A percentile compares a stretch with the other conserved stretches of the same genome.
phyloP scores from a whole-genome alignment of 2,329 filamentous ascomycete species.

The Diaporthe sp. region DNA sequence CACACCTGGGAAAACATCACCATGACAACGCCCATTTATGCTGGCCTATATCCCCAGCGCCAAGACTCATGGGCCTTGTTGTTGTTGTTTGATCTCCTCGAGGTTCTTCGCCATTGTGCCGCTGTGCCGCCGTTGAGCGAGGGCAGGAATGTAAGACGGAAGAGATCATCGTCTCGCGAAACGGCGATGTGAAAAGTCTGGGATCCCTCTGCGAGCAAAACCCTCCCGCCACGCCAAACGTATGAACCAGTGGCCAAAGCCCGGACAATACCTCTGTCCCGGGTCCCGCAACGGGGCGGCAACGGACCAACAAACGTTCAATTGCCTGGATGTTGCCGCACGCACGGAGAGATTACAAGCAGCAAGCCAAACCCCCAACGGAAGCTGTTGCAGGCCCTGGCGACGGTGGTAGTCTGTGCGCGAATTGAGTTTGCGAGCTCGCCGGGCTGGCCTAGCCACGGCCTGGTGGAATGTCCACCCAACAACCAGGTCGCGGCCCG shows the following conservation, averaged over 20 bases:
- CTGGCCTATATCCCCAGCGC: conserved; percentile 2
- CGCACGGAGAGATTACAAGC: neutral
- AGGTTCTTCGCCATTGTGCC: conserved; percentile 19
- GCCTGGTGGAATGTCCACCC: conserved; percentile 9
- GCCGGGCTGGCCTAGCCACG: neutral
- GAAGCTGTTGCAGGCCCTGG: conserved; percentile 21
- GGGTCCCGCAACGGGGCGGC: neutral
- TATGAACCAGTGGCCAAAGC: conserved; percentile 14
- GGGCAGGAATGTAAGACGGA: neutral
- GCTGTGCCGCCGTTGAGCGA: conserved; percentile 3
- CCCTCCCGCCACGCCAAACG: conserved; percentile 2
- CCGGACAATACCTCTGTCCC: neutral
- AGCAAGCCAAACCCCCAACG: conserved; percentile 6
- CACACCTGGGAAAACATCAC: conserved; percentile 16
- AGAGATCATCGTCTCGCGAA: neutral
- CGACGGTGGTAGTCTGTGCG: conserved; percentile 20
- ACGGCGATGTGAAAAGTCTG: conserved; percentile 3
- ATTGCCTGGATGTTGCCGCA: neutral
- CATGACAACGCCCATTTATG: conserved; percentile 29
- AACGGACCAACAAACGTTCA: neutral
- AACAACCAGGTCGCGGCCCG: conserved; percentile 18
- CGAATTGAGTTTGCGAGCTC: conserved; percentile 21
- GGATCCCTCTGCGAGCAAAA: neutral
- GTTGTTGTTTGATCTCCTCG: conserved; percentile 21
- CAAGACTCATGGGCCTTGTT: conserved; percentile 8